A percentile compares a stretch with the other conserved stretches of the same genome.
phyloP scores from a whole-genome alignment of 2,329 filamentous ascomycete species.

The Beauveria brongniartii region DNA sequence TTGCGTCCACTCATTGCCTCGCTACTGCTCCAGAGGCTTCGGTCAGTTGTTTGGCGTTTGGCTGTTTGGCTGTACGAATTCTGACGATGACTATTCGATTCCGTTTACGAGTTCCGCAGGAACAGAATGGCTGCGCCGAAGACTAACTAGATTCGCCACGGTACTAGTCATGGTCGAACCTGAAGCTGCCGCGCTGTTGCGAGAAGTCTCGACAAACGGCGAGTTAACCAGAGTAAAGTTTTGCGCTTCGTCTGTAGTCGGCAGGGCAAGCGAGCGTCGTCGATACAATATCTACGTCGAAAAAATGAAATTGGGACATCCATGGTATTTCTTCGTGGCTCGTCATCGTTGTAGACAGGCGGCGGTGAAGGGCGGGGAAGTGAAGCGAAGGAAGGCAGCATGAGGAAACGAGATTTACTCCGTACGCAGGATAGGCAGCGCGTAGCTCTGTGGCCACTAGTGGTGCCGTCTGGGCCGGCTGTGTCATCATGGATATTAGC shows the following conservation, averaged over 20 bases:
- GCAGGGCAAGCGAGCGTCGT: neutral
- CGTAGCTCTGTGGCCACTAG: neutral
- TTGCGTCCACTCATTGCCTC: neutral
- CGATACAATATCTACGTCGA: neutral
- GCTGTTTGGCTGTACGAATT: neutral
- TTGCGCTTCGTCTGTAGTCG: neutral
- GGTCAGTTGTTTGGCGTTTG: neutral
- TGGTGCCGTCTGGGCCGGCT: neutral
- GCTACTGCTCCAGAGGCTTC: too few relatives aligned
- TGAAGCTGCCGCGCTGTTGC: neutral
- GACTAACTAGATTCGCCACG: neutral
- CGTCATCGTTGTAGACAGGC: neutral
- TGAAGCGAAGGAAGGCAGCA: neutral
- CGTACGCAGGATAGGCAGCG: neutral
- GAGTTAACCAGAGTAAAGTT: neutral
- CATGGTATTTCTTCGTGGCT: neutral
- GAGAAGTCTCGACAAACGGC: neutral
- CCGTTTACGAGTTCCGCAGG: neutral
- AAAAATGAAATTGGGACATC: neutral
- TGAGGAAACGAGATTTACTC: neutral
- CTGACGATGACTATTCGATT: conserved; percentile 6
- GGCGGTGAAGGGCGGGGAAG: neutral
- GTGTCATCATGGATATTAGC: conserved; percentile 7
- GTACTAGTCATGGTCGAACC: neutral
- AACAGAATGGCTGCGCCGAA: neutral